Evolutionary conservation across 2,329 filamentous ascomycete species (phyloP).

Genomic region (Arthrobotrys musiformis): DNA sequence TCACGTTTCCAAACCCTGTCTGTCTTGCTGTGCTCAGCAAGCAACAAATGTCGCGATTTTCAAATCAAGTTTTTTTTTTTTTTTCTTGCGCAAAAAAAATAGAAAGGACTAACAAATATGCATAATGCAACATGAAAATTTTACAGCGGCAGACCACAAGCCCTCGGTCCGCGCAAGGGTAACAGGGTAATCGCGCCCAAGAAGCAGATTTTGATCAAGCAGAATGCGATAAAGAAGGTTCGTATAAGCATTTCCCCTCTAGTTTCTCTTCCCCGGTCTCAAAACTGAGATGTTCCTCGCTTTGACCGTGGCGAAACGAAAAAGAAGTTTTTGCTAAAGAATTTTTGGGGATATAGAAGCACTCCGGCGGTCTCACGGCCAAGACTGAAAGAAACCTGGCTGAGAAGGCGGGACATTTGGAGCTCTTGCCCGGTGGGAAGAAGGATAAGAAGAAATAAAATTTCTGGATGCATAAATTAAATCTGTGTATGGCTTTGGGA

Average conservation of each 20-base stretch:
- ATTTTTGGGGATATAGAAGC: conserved; percentile 65
- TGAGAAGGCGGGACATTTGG: conserved; percentile 75
- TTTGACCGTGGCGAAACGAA: background rate
- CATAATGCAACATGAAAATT: conserved; percentile 52
- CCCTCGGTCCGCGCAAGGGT: conserved; percentile 69
- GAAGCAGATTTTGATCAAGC: conserved; percentile 70
- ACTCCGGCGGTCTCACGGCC: conserved; percentile 71
- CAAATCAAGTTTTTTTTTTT: too few relatives aligned
- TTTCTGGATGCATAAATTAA: background rate
- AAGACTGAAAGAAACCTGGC: conserved; percentile 76
- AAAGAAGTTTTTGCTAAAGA: background rate
- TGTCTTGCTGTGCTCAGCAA: too few relatives aligned
- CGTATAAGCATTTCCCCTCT: background rate
- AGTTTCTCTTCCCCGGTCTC: background rate
- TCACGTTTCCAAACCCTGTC: too few relatives aligned
- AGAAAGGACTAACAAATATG: conserved; percentile 19
- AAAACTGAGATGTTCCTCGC: too few relatives aligned
- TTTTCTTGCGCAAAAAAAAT: too few relatives aligned
- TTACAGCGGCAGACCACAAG: conserved; percentile 60
- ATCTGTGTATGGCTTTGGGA: background rate
- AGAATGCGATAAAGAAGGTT: conserved; percentile 73
- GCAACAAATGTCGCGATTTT: background rate
- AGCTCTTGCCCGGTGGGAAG: conserved; percentile 75
- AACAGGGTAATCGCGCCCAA: conserved; percentile 74
- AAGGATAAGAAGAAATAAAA: conserved; percentile 65